A percentile compares a stretch with the other conserved stretches of the same genome.
Conservation (phyloP, 805 yeast genomes). For the Spathaspora hagerdaliae region DNA sequence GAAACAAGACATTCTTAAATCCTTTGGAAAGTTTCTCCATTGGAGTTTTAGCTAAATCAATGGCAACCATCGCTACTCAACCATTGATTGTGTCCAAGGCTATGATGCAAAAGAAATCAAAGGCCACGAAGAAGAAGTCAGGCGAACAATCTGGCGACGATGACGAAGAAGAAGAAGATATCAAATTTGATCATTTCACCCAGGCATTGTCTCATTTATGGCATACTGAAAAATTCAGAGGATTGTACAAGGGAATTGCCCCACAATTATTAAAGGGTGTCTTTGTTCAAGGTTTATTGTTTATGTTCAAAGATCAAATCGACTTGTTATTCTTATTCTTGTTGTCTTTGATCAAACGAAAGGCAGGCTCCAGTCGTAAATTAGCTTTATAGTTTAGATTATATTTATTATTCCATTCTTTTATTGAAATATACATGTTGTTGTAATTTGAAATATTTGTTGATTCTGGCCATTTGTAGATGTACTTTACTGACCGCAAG, state of each 20-base stretch:
- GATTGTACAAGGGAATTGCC: constrained; percentile 74
- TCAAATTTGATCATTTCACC: constrained; percentile 53
- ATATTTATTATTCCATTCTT: neutral
- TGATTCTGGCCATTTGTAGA: too few species aligned
- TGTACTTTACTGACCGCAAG: too few species aligned
- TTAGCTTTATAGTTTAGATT: neutral
- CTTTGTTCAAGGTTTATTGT: constrained; percentile 77
- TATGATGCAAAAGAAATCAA: constrained; percentile 56
- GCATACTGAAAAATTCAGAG: constrained; percentile 56
- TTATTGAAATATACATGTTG: neutral
- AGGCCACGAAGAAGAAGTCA: constrained; percentile 10
- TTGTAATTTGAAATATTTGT: neutral
- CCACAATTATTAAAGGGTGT: constrained; percentile 83
- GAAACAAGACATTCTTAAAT: constrained; percentile 39
- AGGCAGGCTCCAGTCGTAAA: constrained; percentile 5
- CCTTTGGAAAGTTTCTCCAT: constrained; percentile 64
- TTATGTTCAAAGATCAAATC: constrained; percentile 74
- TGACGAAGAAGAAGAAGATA: constrained; percentile 31
- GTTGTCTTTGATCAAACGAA: constrained; percentile 22
- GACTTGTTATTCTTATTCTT: constrained; percentile 36
- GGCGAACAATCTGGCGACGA: constrained; percentile 16
- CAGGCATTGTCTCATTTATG: constrained; percentile 59
- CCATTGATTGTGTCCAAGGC: constrained; percentile 84
- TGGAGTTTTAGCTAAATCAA: constrained; percentile 76
- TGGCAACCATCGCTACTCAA: constrained; percentile 79